Percentiles rank a stretch among this genome's conserved stretches.
Conservation (phyloP, 345 rosid species). For the Hibiscus tridactylites region DNA sequence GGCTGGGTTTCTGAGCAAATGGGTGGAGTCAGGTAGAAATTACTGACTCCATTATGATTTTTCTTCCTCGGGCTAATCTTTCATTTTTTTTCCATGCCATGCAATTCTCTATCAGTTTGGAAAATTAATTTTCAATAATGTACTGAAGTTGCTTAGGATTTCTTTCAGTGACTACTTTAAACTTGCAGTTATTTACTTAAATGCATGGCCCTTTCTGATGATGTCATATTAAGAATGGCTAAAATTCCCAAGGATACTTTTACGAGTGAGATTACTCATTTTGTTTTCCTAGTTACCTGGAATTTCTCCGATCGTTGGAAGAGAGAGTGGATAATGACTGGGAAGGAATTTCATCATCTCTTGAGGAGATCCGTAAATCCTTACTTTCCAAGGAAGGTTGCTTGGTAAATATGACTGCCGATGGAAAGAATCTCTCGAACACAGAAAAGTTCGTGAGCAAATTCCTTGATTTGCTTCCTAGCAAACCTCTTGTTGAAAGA, state of each 20-base stretch:
- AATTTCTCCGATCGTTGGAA: slow-evolving; percentile 66
- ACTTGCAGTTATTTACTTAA: neutral
- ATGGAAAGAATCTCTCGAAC: slow-evolving; percentile 53
- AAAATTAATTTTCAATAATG: neutral
- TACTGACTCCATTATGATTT: neutral
- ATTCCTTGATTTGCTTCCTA: slow-evolving; percentile 85
- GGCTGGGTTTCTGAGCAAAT: slow-evolving; percentile 99
- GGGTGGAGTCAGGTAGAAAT: slow-evolving; percentile 87
- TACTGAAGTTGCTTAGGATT: neutral
- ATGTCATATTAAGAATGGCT: neutral
- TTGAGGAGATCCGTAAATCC: slow-evolving; percentile 77
- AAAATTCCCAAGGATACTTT: neutral
- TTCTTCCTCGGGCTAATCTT: neutral
- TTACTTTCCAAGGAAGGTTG: slow-evolving; percentile 71
- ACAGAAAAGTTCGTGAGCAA: slow-evolving; percentile 60
- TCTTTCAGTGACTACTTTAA: neutral
- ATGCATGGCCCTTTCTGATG: neutral
- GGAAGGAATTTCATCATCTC: slow-evolving; percentile 78
- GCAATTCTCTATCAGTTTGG: neutral
- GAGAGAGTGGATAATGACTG: slow-evolving; percentile 82
- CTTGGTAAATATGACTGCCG: slow-evolving; percentile 83
- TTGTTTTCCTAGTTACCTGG: slow-evolving; percentile 50
- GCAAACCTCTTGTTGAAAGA: slow-evolving; percentile 31
- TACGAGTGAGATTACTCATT: neutral
- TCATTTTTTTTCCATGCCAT: neutral